Evolutionary conservation across 805 yeast genomes (phyloP).

Genomic region (Candida oleophila): DNA sequence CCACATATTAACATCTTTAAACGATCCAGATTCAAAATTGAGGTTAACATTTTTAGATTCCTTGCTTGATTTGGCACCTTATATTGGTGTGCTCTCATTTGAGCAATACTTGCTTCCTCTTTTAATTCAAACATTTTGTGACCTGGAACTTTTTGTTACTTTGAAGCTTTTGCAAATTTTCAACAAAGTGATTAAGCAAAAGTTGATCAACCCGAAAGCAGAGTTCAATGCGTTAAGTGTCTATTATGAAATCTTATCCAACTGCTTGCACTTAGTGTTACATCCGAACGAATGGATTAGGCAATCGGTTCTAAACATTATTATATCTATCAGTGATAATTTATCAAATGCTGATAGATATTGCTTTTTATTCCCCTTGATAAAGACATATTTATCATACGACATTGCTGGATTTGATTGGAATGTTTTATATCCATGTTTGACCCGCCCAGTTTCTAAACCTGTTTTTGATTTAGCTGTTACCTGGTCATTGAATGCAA

Average conservation of each 20-base stretch:
- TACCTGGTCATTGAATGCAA: constrained; percentile 69
- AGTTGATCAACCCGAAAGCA: constrained; percentile 31
- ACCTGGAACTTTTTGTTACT: constrained; percentile 80
- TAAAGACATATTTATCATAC: constrained; percentile 72
- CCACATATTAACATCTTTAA: constrained; percentile 87
- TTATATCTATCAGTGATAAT: constrained; percentile 60
- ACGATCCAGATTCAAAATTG: constrained; percentile 69
- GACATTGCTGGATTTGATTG: constrained; percentile 71
- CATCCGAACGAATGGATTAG: constrained; percentile 90
- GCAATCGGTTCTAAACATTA: constrained; percentile 60
- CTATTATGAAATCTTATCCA: constrained; percentile 33
- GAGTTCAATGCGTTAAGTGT: constrained; percentile 40
- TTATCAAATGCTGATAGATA: constrained; percentile 75
- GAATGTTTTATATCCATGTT: constrained; percentile 63
- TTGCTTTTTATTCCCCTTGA: constrained; percentile 79
- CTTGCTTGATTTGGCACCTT: constrained; percentile 71
- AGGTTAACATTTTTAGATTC: constrained; percentile 71
- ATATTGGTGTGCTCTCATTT: constrained; percentile 75
- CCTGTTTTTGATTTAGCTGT: constrained; percentile 62
- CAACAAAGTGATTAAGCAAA: constrained; percentile 26
- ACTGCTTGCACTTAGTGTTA: constrained; percentile 53
- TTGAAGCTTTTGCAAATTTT: constrained; percentile 58
- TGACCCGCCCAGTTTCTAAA: constrained; percentile 66
- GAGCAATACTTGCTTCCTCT: constrained; percentile 89
- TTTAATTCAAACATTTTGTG: constrained; percentile 77